phyloP scores from a whole-genome alignment of 2,329 filamentous ascomycete genomes.

The Penicillium oxalicum region DNA sequence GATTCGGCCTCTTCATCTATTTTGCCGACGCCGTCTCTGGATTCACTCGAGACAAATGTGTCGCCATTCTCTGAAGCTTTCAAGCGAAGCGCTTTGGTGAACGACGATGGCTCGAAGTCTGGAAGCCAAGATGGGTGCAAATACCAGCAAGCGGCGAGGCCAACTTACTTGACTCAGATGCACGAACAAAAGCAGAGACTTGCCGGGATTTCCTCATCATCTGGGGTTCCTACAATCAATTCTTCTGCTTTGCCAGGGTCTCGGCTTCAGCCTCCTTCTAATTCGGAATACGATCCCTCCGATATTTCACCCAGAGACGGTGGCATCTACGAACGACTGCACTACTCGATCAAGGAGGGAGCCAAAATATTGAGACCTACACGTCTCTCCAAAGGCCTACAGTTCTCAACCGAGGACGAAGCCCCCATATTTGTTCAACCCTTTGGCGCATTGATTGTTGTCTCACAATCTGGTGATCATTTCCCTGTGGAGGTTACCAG shows the following conservation, averaged over 20 bases:
- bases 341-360: constrained; percentile 1
- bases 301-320: background rate
- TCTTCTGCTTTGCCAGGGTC: background rate
- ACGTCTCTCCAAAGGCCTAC: constrained; percentile 2
- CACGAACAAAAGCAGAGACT: constrained; percentile 5
- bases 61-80: constrained; percentile 16
- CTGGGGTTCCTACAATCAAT: background rate
- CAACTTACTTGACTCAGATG: constrained; percentile 5
- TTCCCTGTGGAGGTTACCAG: constrained; percentile 66
- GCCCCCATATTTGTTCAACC: constrained; percentile 67
- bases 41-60: constrained; percentile 15
- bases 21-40: constrained; percentile 20
- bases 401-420: constrained; percentile 44
- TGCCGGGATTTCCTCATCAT: background rate
- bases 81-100: background rate
- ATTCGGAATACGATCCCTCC: background rate
- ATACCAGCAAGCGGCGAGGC: background rate
- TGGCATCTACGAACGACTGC: background rate
- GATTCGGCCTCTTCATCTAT: constrained; percentile 43
- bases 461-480: constrained; percentile 61
- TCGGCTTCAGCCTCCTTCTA: background rate
- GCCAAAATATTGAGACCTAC: constrained; percentile 6
- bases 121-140: background rate
- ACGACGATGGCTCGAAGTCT: background rate
- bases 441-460: constrained; percentile 68